A percentile compares a stretch with the other conserved stretches of the same genome.
Conservation (phyloP, 441 rosid genomes). For the Croton setiger region DNA sequence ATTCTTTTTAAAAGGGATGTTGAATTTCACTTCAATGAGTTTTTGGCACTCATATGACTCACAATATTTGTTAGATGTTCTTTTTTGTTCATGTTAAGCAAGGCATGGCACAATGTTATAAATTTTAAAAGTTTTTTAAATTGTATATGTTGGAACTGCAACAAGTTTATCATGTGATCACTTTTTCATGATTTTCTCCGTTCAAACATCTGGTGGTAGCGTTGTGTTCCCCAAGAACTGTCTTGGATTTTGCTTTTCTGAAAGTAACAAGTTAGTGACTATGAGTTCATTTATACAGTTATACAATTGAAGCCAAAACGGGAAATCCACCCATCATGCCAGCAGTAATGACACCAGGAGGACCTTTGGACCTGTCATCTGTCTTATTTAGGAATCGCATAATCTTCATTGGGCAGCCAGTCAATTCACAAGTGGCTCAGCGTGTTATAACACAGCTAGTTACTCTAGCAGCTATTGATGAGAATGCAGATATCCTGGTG, state of each 20-base stretch:
- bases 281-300: conserved; percentile 28
- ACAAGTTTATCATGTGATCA: not conserved
- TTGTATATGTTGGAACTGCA: not conserved
- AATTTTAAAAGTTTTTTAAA: not conserved
- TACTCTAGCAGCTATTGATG: conserved; percentile 77
- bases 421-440: conserved; percentile 84
- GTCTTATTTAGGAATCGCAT: conserved; percentile 79
- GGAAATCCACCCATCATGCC: conserved; percentile 91
- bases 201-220: conserved; percentile 5
- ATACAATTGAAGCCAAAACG: conserved; percentile 45
- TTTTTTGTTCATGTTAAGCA: not conserved
- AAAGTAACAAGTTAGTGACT: not conserved
- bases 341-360: conserved; percentile 82
- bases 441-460: conserved; percentile 87
- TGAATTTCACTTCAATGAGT: not conserved
- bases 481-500: conserved; percentile 82
- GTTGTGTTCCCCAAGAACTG: conserved; percentile 5
- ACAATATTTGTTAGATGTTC: not conserved
- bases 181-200: not conserved
- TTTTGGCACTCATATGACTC: not conserved
- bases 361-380: conserved; percentile 76
- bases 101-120: not conserved
- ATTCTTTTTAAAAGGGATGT: not conserved
- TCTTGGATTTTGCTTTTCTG: conserved; percentile 7
- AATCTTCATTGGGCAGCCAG: conserved; percentile 79